Conservation (phyloP, 352 stramenopile species). For the Pythium brachiatum region DNA sequence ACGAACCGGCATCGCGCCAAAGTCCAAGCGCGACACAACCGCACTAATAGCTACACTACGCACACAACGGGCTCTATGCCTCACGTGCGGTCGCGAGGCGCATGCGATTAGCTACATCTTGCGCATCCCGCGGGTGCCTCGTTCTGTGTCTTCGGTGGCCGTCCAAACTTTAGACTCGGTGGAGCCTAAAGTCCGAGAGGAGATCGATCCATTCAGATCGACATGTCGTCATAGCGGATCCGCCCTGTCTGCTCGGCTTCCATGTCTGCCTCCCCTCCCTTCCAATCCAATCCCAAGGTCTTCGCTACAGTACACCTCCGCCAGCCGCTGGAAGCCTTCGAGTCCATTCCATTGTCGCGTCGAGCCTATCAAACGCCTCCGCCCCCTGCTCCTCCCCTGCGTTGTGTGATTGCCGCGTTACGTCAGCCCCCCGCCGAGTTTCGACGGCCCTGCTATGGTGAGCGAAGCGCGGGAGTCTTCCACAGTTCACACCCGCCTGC, state of each 20-base stretch:
- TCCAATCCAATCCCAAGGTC: too few species aligned
- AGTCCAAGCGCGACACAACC: not conserved
- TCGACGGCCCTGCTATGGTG: not conserved
- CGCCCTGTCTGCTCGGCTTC: slow-evolving; percentile 2
- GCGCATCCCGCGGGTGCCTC: too few species aligned
- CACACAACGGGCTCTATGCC: not conserved
- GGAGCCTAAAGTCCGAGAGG: not conserved
- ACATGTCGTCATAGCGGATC: not conserved
- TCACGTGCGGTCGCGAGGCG: not conserved
- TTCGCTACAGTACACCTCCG: not conserved
- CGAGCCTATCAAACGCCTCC: not conserved
- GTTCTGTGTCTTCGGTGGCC: not conserved
- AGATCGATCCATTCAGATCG: slow-evolving; percentile 1
- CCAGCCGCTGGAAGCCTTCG: not conserved
- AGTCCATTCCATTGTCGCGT: not conserved
- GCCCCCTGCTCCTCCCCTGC: not conserved
- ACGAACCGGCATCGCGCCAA: not conserved
- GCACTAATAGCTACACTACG: not conserved
- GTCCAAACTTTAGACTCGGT: not conserved
- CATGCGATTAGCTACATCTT: not conserved
- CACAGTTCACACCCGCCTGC: too few species aligned
- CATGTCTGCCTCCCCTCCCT: not conserved
- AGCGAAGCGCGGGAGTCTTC: not conserved
- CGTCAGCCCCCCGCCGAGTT: not conserved
- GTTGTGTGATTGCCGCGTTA: slow-evolving; percentile 4